Evolutionary conservation across 83 land plant species (phyloP).

Genomic region (Picea mariana): DNA sequence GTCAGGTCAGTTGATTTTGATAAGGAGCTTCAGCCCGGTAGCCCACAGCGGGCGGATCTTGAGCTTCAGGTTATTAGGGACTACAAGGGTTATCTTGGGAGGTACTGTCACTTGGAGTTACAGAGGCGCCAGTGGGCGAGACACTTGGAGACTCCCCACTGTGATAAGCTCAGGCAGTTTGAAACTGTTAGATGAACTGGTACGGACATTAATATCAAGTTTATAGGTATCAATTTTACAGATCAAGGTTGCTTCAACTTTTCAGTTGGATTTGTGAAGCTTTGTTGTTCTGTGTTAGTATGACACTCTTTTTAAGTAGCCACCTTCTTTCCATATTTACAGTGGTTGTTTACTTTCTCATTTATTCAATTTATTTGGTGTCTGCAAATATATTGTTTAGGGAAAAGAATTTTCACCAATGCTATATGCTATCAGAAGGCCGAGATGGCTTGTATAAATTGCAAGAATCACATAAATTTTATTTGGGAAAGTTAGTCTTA

Average conservation of each 20-base stretch:
- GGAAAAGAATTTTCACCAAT: background rate
- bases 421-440: background rate
- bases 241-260: background rate
- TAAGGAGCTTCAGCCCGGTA: constrained; percentile 58
- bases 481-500: background rate
- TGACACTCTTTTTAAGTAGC: background rate
- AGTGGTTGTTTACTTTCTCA: background rate
- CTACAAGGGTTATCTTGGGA: constrained; percentile 53
- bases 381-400: background rate
- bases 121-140: constrained; percentile 70
- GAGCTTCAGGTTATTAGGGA: constrained; percentile 65
- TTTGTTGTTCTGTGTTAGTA: background rate
- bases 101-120: constrained; percentile 74
- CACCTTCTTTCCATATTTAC: background rate
- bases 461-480: background rate
- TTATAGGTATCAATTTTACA: background rate
- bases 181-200: constrained; percentile 19
- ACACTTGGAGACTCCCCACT: constrained; percentile 64
- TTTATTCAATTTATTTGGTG: constrained; percentile 2
- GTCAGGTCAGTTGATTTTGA: constrained; percentile 76
- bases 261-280: background rate
- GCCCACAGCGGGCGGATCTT: constrained; percentile 36
- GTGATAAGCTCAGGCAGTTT: constrained; percentile 57
- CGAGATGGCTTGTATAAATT: constrained; percentile 7
- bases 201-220: background rate